A percentile compares a stretch with the other conserved stretches of the same genome.
These are phyloP conservation scores for Dioscorea dumetorum DNA, from an alignment of 106 monocot genomes.

Conservation along the genomic window DNA sequence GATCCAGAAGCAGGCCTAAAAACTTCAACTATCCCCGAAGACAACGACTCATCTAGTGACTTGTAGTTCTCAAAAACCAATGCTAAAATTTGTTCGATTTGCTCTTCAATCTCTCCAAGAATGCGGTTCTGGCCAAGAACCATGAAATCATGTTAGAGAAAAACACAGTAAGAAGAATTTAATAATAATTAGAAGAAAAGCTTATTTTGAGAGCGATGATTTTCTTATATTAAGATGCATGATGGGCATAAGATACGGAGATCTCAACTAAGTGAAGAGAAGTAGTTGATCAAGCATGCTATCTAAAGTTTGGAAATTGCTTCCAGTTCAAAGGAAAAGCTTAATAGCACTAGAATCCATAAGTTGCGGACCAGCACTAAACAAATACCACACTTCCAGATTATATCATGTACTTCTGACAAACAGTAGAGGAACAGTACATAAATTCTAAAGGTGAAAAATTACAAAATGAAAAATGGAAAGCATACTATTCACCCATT, in stretches of 20 bases:
- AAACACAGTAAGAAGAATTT: background rate
- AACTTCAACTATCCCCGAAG: constrained; percentile 68
- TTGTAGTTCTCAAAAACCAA: constrained; percentile 95
- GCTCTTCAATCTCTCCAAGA: constrained; percentile 84
- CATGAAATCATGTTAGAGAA: background rate
- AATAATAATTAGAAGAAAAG: background rate
- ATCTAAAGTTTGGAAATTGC: no score
- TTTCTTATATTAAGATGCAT: background rate
- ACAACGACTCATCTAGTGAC: constrained; percentile 76
- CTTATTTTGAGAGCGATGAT: background rate
- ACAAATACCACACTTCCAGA: no score
- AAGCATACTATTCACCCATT: no score
- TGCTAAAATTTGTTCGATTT: constrained; percentile 64
- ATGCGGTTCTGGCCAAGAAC: constrained; percentile 73
- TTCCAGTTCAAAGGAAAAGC: no score
- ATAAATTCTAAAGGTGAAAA: no score
- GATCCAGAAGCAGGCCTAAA: constrained; percentile 65
- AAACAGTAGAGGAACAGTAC: no score
- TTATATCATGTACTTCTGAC: no score
- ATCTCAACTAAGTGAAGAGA: no score
- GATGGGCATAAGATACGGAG: background rate
- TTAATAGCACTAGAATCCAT: no score
- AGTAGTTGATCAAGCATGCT: no score
- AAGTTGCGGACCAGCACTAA: no score
- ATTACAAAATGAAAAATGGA: no score